Percentiles rank a stretch among this genome's conserved stretches.
Conservation (phyloP, 169 alveolate genomes). For the Plasmodium knowlesi region DNA sequence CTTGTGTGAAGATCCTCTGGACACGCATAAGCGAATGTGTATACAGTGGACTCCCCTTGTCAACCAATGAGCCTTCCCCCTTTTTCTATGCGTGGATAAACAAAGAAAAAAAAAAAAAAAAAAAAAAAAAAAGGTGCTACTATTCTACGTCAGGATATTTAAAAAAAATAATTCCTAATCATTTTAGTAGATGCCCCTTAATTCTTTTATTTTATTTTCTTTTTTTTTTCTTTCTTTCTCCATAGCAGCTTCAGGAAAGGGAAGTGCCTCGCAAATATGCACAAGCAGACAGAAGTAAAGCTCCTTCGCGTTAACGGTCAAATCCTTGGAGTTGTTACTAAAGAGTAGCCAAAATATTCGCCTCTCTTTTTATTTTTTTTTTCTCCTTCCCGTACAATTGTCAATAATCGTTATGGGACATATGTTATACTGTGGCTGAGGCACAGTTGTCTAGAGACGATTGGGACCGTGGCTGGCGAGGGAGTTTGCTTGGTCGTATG, state of each 20-base stretch:
- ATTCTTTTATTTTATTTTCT: too few species aligned
- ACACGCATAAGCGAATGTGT: not conserved
- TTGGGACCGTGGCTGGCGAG: not conserved
- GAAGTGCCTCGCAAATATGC: not conserved
- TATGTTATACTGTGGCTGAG: not conserved
- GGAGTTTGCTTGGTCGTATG: not conserved
- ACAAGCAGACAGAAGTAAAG: not conserved
- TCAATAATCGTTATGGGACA: not conserved
- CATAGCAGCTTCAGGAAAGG: not conserved
- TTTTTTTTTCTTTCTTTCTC: not conserved
- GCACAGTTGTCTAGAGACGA: not conserved
- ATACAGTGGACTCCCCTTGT: not conserved
- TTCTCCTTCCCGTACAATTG: not conserved
- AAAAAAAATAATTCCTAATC: not conserved
- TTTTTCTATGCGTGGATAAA: not conserved
- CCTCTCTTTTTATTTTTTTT: not conserved
- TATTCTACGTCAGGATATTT: not conserved
- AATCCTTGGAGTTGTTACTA: not conserved
- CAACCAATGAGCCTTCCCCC: not conserved
- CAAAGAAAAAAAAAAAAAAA: not conserved
- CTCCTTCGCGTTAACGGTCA: not conserved
- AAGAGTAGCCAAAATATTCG: not conserved
- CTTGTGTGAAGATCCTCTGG: not conserved
- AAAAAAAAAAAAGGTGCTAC: not conserved
- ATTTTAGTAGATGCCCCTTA: not conserved